A percentile compares a stretch with the other conserved stretches of the same genome.
These are phyloP conservation scores for Naganishia onofrii DNA, from an alignment of 768 basidiomycete species.

Conservation along the genomic window DNA sequence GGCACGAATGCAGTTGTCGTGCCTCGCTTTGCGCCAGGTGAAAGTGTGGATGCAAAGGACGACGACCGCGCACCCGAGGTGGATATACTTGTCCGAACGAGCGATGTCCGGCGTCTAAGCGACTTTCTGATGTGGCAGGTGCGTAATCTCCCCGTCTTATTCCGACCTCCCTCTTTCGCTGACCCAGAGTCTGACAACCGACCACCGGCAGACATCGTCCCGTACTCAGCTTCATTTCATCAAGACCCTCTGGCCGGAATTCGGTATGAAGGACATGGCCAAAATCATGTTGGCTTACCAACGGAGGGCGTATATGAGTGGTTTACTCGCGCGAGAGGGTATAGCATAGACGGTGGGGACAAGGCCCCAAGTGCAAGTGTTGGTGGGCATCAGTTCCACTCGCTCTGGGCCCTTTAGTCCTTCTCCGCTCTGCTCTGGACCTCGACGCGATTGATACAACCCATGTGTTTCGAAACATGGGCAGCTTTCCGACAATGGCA, in stretches of 20 bases:
- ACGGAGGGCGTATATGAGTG: slow-evolving; percentile 62
- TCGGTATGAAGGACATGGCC: slow-evolving; percentile 78
- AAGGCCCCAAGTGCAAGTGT: neutral
- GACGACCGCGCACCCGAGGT: slow-evolving; percentile 46
- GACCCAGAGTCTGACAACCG: neutral
- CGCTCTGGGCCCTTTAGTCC: too few relatives aligned
- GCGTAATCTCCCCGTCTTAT: slow-evolving; percentile 39
- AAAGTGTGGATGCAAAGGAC: neutral
- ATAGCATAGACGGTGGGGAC: neutral
- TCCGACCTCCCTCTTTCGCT: neutral
- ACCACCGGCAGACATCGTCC: slow-evolving; percentile 75
- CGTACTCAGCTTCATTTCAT: slow-evolving; percentile 84
- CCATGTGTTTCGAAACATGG: too few relatives aligned
- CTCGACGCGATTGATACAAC: too few relatives aligned
- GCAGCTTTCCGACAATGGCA: too few relatives aligned
- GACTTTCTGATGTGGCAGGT: slow-evolving; percentile 98
- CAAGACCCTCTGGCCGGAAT: slow-evolving; percentile 85
- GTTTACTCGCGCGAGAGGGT: slow-evolving; percentile 5
- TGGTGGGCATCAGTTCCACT: too few relatives aligned
- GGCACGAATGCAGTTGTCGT: neutral
- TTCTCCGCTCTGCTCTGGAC: too few relatives aligned
- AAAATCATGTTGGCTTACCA: slow-evolving; percentile 88
- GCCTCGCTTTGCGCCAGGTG: neutral
- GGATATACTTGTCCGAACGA: slow-evolving; percentile 86
- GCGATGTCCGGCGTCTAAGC: slow-evolving; percentile 81